Conservation (phyloP, 2,329 filamentous ascomycete genomes). For the Lachnellula cervina region DNA sequence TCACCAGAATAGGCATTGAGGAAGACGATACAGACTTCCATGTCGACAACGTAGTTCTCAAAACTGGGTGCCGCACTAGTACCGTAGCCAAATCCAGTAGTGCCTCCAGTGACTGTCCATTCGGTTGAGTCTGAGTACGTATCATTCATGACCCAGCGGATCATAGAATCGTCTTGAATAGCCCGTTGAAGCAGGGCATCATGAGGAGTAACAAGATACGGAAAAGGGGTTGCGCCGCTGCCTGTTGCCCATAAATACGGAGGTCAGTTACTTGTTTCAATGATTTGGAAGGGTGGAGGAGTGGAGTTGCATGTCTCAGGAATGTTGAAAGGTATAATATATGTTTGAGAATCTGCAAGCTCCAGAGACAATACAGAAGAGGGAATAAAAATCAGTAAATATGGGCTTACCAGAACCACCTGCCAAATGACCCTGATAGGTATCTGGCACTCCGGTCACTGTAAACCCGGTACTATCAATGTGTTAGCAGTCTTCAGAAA, state of each 20-base stretch:
- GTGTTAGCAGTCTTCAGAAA: too few species aligned
- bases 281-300: too few species aligned
- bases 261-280: too few species aligned
- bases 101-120: neutral
- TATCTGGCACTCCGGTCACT: conserved; percentile 3
- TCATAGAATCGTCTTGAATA: conserved; percentile 50
- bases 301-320: too few species aligned
- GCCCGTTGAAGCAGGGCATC: conserved; percentile 62
- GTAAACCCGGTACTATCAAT: neutral
- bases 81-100: conserved; percentile 2
- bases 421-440: conserved; percentile 11
- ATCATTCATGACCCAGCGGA: conserved; percentile 46
- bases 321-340: too few species aligned
- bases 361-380: too few species aligned
- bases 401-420: conserved; percentile 6
- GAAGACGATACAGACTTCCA: conserved; percentile 67
- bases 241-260: too few species aligned
- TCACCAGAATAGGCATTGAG: conserved; percentile 81
- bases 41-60: conserved; percentile 45
- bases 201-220: conserved; percentile 70
- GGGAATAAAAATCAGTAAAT: too few species aligned
- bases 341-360: too few species aligned
- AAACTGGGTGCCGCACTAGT: conserved; percentile 45
- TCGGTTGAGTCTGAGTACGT: neutral
- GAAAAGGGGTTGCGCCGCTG: conserved; percentile 49